These are phyloP conservation scores for Cruciata laevipes DNA, from an alignment of 257 asterid species.

Conservation along the genomic window DNA sequence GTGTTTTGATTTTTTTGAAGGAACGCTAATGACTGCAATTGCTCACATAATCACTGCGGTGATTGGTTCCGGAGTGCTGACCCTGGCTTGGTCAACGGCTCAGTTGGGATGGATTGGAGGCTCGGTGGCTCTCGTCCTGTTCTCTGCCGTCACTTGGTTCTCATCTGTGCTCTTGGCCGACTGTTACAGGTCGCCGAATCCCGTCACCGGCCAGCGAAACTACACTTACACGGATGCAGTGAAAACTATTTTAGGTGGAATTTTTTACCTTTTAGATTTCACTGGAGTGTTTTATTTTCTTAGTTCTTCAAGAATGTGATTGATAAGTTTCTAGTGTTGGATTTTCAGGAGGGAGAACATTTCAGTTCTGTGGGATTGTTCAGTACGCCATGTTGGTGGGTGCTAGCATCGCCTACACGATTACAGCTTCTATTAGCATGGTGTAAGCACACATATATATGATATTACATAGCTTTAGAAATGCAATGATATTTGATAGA, in stretches of 20 bases:
- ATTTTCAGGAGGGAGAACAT: constrained; percentile 47
- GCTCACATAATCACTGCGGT: constrained; percentile 72
- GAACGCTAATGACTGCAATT: constrained; percentile 43
- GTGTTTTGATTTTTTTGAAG: constrained; percentile 9
- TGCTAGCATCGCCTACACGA: constrained; percentile 44
- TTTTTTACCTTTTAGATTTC: too few relatives aligned
- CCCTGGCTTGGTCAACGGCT: constrained; percentile 70
- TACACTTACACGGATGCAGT: too few relatives aligned
- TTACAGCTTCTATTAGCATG: constrained; percentile 37
- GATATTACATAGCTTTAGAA: too few relatives aligned
- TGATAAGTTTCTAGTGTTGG: too few relatives aligned
- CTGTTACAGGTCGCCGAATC: too few relatives aligned
- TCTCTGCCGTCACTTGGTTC: constrained; percentile 52
- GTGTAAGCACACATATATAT: too few relatives aligned
- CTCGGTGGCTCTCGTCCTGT: constrained; percentile 32
- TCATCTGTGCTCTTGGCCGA: too few relatives aligned
- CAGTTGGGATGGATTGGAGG: constrained; percentile 81
- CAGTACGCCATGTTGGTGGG: constrained; percentile 56
- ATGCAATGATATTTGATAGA: too few relatives aligned
- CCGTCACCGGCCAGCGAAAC: too few relatives aligned
- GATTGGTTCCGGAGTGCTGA: constrained; percentile 70
- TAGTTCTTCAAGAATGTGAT: too few relatives aligned
- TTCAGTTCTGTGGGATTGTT: constrained; percentile 47
- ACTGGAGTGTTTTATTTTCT: too few relatives aligned
- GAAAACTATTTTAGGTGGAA: too few relatives aligned